Percentiles rank a stretch among this genome's conserved stretches.
These are phyloP conservation scores for Camelina sativa DNA, from an alignment of 345 rosid species.

Conservation along the genomic window DNA sequence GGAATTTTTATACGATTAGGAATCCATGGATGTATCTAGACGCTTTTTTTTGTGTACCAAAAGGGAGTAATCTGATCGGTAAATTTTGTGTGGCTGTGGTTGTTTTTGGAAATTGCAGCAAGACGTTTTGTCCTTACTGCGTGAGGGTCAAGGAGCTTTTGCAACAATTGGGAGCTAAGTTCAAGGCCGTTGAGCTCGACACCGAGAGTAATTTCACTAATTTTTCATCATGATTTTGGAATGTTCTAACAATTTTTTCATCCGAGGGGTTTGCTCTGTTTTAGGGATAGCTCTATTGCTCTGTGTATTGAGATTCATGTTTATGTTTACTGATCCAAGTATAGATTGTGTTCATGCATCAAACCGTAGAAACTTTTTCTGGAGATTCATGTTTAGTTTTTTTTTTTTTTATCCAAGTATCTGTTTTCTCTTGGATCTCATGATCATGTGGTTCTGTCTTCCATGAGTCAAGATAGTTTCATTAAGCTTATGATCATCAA, in stretches of 20 bases:
- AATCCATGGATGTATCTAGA: conserved; percentile 31
- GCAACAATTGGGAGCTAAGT: conserved; percentile 57
- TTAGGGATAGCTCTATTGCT: background rate
- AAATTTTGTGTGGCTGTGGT: conserved; percentile 1
- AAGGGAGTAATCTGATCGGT: background rate
- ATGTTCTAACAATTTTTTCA: no score
- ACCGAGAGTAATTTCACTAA: conserved; percentile 54
- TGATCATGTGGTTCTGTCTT: background rate
- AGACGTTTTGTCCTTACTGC: conserved; percentile 72
- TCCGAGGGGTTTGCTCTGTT: background rate
- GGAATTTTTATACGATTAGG: background rate
- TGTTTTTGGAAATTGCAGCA: conserved; percentile 50
- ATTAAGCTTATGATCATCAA: background rate
- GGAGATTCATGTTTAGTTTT: background rate
- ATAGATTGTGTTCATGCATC: background rate
- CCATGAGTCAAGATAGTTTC: background rate
- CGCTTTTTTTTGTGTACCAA: conserved; percentile 20
- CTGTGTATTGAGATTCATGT: background rate
- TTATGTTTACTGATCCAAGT: background rate
- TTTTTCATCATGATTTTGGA: background rate
- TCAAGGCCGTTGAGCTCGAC: conserved; percentile 64
- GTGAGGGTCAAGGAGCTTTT: conserved; percentile 66
- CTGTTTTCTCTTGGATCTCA: background rate
- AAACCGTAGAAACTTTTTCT: background rate
- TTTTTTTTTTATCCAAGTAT: background rate